Evolutionary conservation across 1,284 basidiomycete genomes (phyloP).

Genomic region (Pterulicium gracile): DNA sequence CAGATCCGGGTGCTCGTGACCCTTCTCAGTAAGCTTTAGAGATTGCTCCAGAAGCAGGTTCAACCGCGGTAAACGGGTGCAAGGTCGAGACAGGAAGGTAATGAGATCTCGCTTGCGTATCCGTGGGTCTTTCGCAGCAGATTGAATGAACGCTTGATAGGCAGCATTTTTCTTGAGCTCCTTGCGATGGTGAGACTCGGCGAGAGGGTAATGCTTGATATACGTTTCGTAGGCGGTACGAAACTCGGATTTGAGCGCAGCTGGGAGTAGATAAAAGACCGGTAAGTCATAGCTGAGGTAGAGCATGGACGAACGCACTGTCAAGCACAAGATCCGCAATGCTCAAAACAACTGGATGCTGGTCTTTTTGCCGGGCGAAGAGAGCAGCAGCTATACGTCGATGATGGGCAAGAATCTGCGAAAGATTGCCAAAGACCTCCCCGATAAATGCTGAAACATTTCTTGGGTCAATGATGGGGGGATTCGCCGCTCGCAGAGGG

Average conservation of each 20-base stretch:
- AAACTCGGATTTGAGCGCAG: constrained; percentile 34
- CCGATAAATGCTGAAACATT: constrained; percentile 47
- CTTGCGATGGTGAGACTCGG: constrained; percentile 66
- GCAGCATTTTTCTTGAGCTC: constrained; percentile 54
- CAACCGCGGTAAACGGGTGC: constrained; percentile 72
- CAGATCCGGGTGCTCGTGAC: constrained; percentile 51
- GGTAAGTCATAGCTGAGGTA: constrained; percentile 7
- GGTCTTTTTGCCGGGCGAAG: constrained; percentile 63
- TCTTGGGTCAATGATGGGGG: constrained; percentile 44
- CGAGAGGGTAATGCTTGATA: constrained; percentile 76
- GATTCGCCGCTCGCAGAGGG: constrained; percentile 39
- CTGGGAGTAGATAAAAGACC: constrained; percentile 26
- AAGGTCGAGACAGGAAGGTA: constrained; percentile 72
- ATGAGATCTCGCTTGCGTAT: constrained; percentile 69
- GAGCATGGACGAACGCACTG: constrained; percentile 25
- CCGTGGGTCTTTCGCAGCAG: constrained; percentile 51
- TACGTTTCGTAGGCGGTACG: constrained; percentile 61
- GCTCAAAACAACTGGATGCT: constrained; percentile 71
- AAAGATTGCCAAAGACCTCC: constrained; percentile 69
- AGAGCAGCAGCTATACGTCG: constrained; percentile 53
- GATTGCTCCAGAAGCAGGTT: constrained; percentile 64
- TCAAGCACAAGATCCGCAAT: constrained; percentile 71
- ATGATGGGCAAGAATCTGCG: constrained; percentile 53
- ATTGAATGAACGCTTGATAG: constrained; percentile 58
- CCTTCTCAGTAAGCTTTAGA: constrained; percentile 56